Conservation (phyloP, 208 protist species). For the Leishmania aethiopica region DNA sequence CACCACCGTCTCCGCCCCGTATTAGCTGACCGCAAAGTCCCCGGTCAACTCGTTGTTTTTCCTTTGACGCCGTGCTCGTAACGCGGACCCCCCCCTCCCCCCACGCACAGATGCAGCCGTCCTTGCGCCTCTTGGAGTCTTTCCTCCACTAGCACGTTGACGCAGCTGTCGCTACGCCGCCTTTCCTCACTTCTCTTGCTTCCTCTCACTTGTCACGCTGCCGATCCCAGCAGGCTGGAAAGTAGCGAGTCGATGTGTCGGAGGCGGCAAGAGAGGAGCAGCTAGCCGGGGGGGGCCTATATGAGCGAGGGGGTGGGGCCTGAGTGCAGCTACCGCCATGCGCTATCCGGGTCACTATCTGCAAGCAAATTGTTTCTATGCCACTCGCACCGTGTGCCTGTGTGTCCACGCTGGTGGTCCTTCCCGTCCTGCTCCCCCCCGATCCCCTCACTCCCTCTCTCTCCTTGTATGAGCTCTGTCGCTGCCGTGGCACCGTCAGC, state of each 20-base stretch:
- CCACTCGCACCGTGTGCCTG: background rate
- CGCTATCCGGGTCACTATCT: background rate
- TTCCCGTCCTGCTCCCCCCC: background rate
- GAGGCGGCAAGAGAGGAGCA: background rate
- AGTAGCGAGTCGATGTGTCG: background rate
- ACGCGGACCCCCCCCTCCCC: background rate
- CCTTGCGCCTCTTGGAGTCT: background rate
- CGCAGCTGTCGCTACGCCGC: background rate
- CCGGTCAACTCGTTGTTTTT: background rate
- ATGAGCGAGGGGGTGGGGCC: background rate
- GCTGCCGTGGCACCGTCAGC: background rate
- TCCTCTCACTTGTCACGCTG: background rate
- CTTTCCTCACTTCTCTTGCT: background rate
- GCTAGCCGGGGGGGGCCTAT: background rate
- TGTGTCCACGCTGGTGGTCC: background rate
- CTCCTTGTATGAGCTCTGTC: background rate
- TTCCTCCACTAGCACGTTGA: background rate
- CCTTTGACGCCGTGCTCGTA: background rate
- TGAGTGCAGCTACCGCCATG: background rate
- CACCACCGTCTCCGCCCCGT: constrained; percentile 33
- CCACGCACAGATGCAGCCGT: background rate
- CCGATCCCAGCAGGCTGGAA: background rate
- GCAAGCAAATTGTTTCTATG: background rate
- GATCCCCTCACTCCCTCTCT: too few species aligned
- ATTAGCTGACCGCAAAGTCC: constrained; percentile 8